Evolutionary conservation across 768 basidiomycete genomes (phyloP), one percentile per base, ranked within the genome.

Genomic region (Hypholoma sublateritium): DNA sequence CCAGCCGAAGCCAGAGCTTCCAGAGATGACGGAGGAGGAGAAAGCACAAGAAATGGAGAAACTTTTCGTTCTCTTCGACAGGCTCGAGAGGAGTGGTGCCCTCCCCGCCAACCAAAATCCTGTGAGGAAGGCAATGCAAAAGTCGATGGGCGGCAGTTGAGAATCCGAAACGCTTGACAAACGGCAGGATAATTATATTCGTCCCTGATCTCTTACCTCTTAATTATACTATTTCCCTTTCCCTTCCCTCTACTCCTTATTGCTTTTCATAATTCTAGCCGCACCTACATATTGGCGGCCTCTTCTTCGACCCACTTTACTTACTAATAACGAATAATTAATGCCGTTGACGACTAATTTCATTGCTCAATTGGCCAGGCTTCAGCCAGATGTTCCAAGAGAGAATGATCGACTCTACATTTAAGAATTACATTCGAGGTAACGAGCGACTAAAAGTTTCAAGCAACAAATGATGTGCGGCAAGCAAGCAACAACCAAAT

Each of bases 1-100:
- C 35, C 71, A 73, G 53, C 69, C 72, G 2, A 75, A 73, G 46
- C 64, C 77, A 16, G 70, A 69, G 5, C 46, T 67, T 8, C 77
- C 74, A 4, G 74, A 84, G 49, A 96, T 99, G 95, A 89, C 93
- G 0, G 88, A 95, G 28, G 95, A 95, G 68, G 96, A 99, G 78
- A 97, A 96, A 70, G 93, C 97, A 67, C 75, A 74, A 9, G 97
- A 99, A 74, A 89, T 95, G 53, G 95, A 98, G 77, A 88, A 87
- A 66, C 76, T 99, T 41, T 93, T 98, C 66, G 86, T 90, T 34
- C 77, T 98, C 17, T 98, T 99, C 66, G 92, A 97, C 60, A 78
- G 95, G 46, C 76, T 98, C 60, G 91, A 95, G 68, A 85, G 77
- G 70, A 86, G 77, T 44, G 91, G 93, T 19, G 82, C 85, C 43